Base-by-base conservation (phyloP, 805 yeast genomes). In the Suhomyces xylopsoci region DNA sequence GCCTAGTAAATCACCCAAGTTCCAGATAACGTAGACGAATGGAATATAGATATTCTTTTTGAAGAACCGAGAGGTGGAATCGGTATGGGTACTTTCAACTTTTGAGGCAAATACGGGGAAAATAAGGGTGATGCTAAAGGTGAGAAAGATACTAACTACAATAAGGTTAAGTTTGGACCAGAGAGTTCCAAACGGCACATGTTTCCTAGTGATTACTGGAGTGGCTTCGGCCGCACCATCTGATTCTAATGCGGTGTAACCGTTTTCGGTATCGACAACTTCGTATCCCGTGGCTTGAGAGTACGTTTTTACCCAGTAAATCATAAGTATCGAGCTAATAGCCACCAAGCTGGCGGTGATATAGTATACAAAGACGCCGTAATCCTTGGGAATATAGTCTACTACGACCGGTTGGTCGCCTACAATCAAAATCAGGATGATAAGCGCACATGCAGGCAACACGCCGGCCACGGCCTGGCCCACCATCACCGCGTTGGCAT, bases 391-490 rank as follows among this genome's bases (percentile, higher is more conserved):
- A n/a, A 66, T 63, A 41, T 65, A 61, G 6, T 50, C 51, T n/a
- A 58, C 60, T 7, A 61, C 48, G 3, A 9, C 38, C 7, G 41
- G 44, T 14, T 32, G n/a, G 5, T 70, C 75, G 7, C 76, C 80
- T 10, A 71, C 70, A 5, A 72, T 45, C 49, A 81, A 61, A 24
- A 82, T 82, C 9, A 87, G 81, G 9, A 79, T 54, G 55, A 84
- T 85, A 59, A 83, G 79, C 12, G 87, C 84, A 17, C 88, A 64
- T 0, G 97, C 84, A 2, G 99, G 98, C 34, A 93, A 71, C 0
- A 94, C 96, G 2, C 99, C 99, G 0, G 97, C 90, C 15, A 93
- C 73, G 0, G 96, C 97, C 67, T 93, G 97, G 1, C 99, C 99
- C 3, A 92, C 92, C 87, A 94, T 89, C 1, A 87, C 87, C 0